phyloP scores from a whole-genome alignment of 1,284 basidiomycete species.

The Cryptococcus neoformans region DNA sequence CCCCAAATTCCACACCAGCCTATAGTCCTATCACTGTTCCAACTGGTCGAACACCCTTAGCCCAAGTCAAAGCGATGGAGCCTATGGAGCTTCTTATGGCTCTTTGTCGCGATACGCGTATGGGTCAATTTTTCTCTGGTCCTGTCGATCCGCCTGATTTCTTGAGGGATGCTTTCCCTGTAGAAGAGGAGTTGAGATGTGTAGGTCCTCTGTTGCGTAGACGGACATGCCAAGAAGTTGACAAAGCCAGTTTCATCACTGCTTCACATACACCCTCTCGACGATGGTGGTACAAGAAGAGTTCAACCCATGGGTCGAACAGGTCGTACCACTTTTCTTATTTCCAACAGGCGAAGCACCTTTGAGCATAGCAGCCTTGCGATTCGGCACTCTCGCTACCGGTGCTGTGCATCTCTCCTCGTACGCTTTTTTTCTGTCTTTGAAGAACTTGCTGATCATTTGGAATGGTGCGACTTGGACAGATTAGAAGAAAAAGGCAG shows the following conservation, averaged over 20 bases:
- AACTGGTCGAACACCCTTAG: neutral
- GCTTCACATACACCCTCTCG: constrained; percentile 39
- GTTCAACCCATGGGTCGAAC: constrained; percentile 39
- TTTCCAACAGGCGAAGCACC: constrained; percentile 29
- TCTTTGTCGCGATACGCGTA: constrained; percentile 34
- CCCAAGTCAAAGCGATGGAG: constrained; percentile 9
- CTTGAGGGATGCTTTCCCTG: constrained; percentile 27
- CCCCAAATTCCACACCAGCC: neutral
- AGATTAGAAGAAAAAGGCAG: constrained; percentile 15
- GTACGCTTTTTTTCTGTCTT: constrained; percentile 8
- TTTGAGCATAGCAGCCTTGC: constrained; percentile 26
- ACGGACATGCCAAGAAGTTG: no score
- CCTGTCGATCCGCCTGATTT: constrained; percentile 37
- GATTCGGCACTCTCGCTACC: constrained; percentile 29
- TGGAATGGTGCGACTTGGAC: neutral
- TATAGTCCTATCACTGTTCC: neutral
- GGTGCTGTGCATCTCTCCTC: constrained; percentile 33
- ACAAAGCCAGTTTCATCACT: constrained; percentile 35
- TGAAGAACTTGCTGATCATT: neutral
- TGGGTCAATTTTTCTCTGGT: constrained; percentile 39
- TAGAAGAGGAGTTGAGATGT: constrained; percentile 33
- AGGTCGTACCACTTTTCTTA: constrained; percentile 37
- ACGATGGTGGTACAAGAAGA: constrained; percentile 40
- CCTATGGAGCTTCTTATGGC: constrained; percentile 36
- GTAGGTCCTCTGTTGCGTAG: constrained; percentile 15